Percentiles rank a stretch among this genome's conserved stretches.
These are phyloP conservation scores for Mychonastes homosphaera DNA, from an alignment of 139 green algal species.

Conservation along the genomic window DNA sequence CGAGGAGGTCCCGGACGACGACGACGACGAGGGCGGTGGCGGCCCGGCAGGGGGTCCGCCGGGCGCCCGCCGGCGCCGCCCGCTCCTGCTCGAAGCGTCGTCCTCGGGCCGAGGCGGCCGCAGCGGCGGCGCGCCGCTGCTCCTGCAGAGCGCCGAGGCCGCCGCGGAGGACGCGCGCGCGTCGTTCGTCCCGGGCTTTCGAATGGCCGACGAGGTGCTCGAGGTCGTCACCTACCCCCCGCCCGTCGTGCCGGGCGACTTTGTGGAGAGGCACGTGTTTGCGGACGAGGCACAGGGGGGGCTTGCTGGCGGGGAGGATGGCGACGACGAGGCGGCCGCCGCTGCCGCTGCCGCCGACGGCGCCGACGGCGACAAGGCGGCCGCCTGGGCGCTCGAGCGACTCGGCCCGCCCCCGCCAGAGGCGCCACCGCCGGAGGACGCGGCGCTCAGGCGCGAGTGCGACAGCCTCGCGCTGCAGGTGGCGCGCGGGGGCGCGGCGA, in stretches of 20 bases:
- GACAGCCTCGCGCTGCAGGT: constrained; percentile 68
- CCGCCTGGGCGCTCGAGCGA: not conserved
- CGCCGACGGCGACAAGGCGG: too few species aligned
- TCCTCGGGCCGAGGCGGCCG: constrained; percentile 11
- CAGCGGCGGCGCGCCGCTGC: constrained; percentile 1
- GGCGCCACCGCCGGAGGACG: constrained; percentile 34
- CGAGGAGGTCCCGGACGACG: constrained; percentile 22
- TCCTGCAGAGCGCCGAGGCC: constrained; percentile 22
- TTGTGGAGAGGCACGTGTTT: constrained; percentile 26
- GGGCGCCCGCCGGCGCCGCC: constrained; percentile 10
- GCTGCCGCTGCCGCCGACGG: constrained; percentile 20
- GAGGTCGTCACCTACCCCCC: constrained; percentile 13
- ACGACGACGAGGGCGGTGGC: constrained; percentile 20
- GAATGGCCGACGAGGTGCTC: not conserved
- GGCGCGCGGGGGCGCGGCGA: constrained; percentile 63
- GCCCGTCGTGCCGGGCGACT: constrained; percentile 23
- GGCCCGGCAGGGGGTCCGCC: constrained; percentile 5
- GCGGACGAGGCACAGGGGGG: not conserved
- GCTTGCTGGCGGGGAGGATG: not conserved
- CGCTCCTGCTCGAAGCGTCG: constrained; percentile 14
- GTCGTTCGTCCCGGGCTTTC: constrained; percentile 33
- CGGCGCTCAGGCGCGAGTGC: constrained; percentile 40
- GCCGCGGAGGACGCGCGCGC: constrained; percentile 17
- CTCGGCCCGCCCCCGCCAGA: not conserved
- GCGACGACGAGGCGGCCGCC: not conserved